Evolutionary conservation across 805 yeast genomes (phyloP).

Genomic region (Yamadazyma sp.): DNA sequence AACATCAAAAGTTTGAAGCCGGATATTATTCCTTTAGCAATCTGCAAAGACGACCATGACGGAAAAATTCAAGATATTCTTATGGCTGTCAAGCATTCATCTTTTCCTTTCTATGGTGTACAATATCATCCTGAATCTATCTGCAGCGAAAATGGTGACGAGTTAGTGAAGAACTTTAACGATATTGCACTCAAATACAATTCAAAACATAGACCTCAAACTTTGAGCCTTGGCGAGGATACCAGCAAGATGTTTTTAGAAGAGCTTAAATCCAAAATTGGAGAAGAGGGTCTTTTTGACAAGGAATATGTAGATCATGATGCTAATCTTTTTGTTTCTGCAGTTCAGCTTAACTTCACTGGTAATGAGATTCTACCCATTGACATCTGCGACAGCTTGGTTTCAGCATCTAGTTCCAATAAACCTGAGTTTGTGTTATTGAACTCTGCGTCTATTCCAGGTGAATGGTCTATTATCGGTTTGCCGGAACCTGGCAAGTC

Average conservation of each 20-base stretch:
- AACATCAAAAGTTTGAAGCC: slow-evolving; percentile 26
- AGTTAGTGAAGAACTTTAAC: slow-evolving; percentile 65
- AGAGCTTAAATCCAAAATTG: slow-evolving; percentile 8
- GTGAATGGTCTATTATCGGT: slow-evolving; percentile 86
- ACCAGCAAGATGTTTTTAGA: not conserved
- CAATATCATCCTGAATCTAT: slow-evolving; percentile 98
- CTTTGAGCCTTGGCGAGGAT: not conserved
- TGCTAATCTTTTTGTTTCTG: slow-evolving; percentile 10
- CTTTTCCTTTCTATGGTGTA: slow-evolving; percentile 81
- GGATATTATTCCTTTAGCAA: slow-evolving; percentile 58
- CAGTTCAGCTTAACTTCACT: slow-evolving; percentile 16
- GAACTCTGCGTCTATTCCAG: slow-evolving; percentile 81
- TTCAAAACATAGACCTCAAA: slow-evolving; percentile 15
- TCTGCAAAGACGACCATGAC: slow-evolving; percentile 38
- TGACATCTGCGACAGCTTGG: slow-evolving; percentile 52
- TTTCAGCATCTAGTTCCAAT: slow-evolving; percentile 17
- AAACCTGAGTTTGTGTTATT: slow-evolving; percentile 54
- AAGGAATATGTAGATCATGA: not conserved
- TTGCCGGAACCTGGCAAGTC: slow-evolving; percentile 50
- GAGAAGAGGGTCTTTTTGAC: slow-evolving; percentile 10
- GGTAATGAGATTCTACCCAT: slow-evolving; percentile 30
- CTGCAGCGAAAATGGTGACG: slow-evolving; percentile 68
- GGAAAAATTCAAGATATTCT: slow-evolving; percentile 34
- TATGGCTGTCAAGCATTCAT: slow-evolving; percentile 75
- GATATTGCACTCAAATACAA: slow-evolving; percentile 41